A percentile compares a stretch with the other conserved stretches of the same genome.
These are phyloP conservation scores for Xanthoconium separans DNA, from an alignment of 1,284 basidiomycete genomes.

Conservation along the genomic window DNA sequence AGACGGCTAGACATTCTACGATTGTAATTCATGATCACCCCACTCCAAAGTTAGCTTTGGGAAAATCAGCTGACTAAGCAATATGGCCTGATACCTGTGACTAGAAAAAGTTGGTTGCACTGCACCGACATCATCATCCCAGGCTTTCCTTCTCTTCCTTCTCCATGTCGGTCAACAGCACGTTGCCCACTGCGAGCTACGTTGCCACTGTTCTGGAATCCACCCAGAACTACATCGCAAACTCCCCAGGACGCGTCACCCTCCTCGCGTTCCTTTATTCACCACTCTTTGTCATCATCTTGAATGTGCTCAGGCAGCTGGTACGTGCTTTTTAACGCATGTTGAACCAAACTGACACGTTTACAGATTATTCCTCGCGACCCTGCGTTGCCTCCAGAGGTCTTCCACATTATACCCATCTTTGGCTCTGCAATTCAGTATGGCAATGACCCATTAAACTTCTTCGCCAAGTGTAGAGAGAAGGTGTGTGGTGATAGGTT, in stretches of 20 bases:
- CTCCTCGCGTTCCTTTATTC: constrained; percentile 32
- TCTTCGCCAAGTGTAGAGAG: constrained; percentile 73
- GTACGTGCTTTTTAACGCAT: constrained; percentile 37
- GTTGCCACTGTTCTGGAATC: constrained; percentile 19
- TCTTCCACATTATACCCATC: constrained; percentile 78
- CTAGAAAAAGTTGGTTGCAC: constrained; percentile 7
- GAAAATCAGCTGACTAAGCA: constrained; percentile 22
- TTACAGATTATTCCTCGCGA: constrained; percentile 53
- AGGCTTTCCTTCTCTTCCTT: background rate
- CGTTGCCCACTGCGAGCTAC: constrained; percentile 26
- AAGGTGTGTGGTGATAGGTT: constrained; percentile 64
- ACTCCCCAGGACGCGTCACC: constrained; percentile 23
- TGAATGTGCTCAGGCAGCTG: constrained; percentile 64
- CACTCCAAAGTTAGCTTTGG: background rate
- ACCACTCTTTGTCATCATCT: constrained; percentile 46
- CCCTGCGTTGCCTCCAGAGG: constrained; percentile 65
- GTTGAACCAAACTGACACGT: constrained; percentile 5
- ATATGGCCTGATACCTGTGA: constrained; percentile 21
- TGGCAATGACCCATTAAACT: constrained; percentile 78
- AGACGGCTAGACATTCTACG: background rate
- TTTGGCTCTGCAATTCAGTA: constrained; percentile 77
- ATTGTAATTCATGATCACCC: background rate
- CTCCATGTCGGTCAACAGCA: constrained; percentile 28
- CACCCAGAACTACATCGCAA: constrained; percentile 19
- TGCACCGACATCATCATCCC: no score